phyloP scores from a whole-genome alignment of 495 filamentous ascomycete genomes.

The Lentithecium fluviatile region DNA sequence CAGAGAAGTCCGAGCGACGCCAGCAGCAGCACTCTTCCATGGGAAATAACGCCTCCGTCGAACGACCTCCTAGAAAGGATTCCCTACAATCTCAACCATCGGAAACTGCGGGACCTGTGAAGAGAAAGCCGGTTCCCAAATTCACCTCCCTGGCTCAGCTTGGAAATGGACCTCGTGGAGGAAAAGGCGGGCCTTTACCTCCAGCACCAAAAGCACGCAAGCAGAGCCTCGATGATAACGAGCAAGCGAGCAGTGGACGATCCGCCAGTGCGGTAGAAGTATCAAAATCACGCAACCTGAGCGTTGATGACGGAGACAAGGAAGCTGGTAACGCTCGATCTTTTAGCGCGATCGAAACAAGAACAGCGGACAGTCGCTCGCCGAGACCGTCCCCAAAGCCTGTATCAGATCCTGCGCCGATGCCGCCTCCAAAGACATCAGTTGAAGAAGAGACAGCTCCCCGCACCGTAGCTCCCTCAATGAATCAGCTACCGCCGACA shows the following conservation, averaged over 20 bases:
- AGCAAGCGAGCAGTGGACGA: not conserved
- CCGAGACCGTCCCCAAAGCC: not conserved
- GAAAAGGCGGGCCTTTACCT: slow-evolving; percentile 1
- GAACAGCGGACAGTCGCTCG: not conserved
- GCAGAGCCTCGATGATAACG: not conserved
- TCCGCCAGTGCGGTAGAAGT: not conserved
- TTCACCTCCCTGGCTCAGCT: slow-evolving; percentile 18
- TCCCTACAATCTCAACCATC: not conserved
- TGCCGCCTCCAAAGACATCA: not conserved
- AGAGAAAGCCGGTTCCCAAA: slow-evolving; percentile 20
- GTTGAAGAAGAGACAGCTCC: not conserved
- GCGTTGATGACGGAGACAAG: no score
- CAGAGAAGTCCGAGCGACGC: slow-evolving; percentile 27
- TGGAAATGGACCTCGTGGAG: slow-evolving; percentile 7
- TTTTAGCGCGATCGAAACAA: not conserved
- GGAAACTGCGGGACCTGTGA: slow-evolving; percentile 1
- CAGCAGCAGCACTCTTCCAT: slow-evolving; percentile 2
- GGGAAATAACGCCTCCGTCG: slow-evolving; percentile 18
- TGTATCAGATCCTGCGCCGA: not conserved
- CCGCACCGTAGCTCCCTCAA: not conserved
- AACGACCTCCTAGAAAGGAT: slow-evolving; percentile 2
- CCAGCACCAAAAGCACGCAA: not conserved
- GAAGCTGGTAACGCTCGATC: not conserved
- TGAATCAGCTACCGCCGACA: slow-evolving; percentile 10
- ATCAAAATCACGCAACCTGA: no score